phyloP scores from a whole-genome alignment of 805 yeast genomes.

The Lipomyces oligophaga region DNA sequence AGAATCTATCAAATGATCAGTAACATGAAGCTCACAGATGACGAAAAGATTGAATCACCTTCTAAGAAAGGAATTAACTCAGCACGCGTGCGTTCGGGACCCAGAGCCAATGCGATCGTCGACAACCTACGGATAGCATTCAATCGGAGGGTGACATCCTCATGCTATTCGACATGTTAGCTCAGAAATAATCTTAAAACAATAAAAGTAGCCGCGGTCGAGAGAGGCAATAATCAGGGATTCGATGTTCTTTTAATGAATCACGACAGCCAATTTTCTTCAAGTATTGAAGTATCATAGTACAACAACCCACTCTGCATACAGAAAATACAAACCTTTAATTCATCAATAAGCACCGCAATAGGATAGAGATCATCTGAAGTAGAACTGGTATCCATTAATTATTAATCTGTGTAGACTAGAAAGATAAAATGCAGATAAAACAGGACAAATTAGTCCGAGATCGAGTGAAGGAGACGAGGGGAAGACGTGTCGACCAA shows the following conservation, averaged over 20 bases:
- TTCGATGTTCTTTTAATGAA: too few species aligned
- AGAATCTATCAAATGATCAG: conserved; percentile 25
- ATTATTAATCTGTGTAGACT: too few species aligned
- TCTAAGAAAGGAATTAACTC: conserved; percentile 88
- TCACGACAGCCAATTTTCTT: too few species aligned
- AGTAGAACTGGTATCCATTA: conserved; percentile 13
- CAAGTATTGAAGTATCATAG: too few species aligned
- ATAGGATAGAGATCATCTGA: conserved; percentile 76
- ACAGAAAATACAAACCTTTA: conserved; percentile 46
- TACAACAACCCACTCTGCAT: background rate
- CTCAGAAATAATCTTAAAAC: background rate
- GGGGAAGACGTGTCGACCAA: too few species aligned
- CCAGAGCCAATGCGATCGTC: conserved; percentile 91
- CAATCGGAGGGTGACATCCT: conserved; percentile 88
- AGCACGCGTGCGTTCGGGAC: conserved; percentile 84
- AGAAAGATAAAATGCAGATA: too few species aligned
- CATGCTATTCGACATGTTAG: conserved; percentile 51
- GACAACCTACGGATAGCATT: conserved; percentile 92
- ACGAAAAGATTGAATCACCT: conserved; percentile 39
- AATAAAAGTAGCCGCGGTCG: conserved; percentile 1
- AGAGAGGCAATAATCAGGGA: too few species aligned
- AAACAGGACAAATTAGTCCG: too few species aligned
- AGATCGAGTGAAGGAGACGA: too few species aligned
- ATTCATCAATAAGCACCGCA: conserved; percentile 94
- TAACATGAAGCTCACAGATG: background rate